Evolutionary conservation across 2,329 filamentous ascomycete species (phyloP).

Genomic region (Kalmusia sp.): DNA sequence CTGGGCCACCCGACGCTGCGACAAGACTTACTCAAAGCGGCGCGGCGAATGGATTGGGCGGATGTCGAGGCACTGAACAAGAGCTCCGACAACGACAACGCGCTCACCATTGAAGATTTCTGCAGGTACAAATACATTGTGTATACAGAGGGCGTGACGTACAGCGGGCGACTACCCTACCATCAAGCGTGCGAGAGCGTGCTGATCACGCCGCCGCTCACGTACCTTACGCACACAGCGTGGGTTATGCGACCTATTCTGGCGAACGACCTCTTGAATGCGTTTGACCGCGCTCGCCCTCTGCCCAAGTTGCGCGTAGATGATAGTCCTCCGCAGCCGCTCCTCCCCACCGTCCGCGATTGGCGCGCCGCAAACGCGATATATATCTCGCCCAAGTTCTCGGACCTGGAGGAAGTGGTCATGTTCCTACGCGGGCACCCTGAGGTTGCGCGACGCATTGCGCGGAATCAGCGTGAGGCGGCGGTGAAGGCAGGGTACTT

Average conservation of each 20-base stretch:
- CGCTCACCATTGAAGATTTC: conserved; percentile 22
- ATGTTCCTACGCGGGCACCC: conserved; percentile 10
- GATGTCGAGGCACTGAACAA: conserved; percentile 21
- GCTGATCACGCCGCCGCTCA: conserved; percentile 20
- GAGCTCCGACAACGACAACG: conserved; percentile 15
- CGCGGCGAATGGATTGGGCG: conserved; percentile 24
- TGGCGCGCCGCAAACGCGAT: conserved; percentile 22
- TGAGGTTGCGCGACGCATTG: conserved; percentile 18
- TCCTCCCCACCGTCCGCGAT: conserved; percentile 4
- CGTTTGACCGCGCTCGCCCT: background rate
- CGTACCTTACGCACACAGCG: conserved; percentile 19
- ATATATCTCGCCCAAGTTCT: conserved; percentile 19
- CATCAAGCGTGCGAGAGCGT: conserved; percentile 28
- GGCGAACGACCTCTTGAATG: conserved; percentile 13
- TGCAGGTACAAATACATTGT: conserved; percentile 26
- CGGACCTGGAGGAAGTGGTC: conserved; percentile 18
- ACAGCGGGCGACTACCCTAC: conserved; percentile 25
- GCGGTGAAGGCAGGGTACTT: conserved; percentile 14
- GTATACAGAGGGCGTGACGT: conserved; percentile 31
- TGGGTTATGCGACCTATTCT: conserved; percentile 18
- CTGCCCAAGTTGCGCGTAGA: background rate
- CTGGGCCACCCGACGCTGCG: conserved; percentile 22
- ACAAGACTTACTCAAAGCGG: conserved; percentile 22
- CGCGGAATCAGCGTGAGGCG: conserved; percentile 20
- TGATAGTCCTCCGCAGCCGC: background rate